Evolutionary conservation across 163 green algal species (phyloP).

Genomic region (Coccomyxa subellipsoidea): DNA sequence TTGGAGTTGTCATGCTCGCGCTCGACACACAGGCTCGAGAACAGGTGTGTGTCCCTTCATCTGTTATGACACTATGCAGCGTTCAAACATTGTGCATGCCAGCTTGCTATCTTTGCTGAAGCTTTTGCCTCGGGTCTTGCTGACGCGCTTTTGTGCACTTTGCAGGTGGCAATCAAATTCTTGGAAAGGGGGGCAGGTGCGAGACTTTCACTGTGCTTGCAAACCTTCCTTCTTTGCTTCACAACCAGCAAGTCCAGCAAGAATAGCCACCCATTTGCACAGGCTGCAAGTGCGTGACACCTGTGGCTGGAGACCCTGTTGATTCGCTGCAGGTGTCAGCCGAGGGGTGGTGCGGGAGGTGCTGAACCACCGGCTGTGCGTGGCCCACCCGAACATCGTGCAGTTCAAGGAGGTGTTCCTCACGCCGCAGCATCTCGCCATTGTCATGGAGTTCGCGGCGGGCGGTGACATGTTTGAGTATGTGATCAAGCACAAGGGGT

Average conservation of each 20-base stretch:
- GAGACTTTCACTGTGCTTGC: too few relatives aligned
- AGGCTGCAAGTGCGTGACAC: not conserved
- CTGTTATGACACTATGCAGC: not conserved
- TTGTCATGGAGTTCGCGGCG: conserved; percentile 61
- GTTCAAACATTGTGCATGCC: too few relatives aligned
- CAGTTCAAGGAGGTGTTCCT: conserved; percentile 48
- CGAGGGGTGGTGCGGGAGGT: conserved; percentile 54
- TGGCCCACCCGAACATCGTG: conserved; percentile 60
- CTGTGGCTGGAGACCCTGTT: not conserved
- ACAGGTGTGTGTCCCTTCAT: not conserved
- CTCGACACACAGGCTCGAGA: conserved; percentile 21
- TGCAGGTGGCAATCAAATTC: conserved; percentile 55
- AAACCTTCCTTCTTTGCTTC: too few relatives aligned
- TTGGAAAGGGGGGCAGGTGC: conserved; percentile 55
- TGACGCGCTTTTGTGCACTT: too few relatives aligned
- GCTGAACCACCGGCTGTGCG: conserved; percentile 55
- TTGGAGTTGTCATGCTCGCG: conserved; percentile 37
- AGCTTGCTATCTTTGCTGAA: too few relatives aligned
- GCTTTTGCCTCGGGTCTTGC: too few relatives aligned
- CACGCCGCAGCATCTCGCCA: conserved; percentile 51
- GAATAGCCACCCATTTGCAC: not conserved
- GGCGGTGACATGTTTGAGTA: conserved; percentile 53
- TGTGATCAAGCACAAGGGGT: conserved; percentile 37
- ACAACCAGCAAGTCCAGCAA: too few relatives aligned
- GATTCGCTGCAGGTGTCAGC: conserved; percentile 22